Evolutionary conservation across 768 basidiomycete species (phyloP), one percentile per base, ranked within the genome.

Genomic region (Leccinum broughii): DNA sequence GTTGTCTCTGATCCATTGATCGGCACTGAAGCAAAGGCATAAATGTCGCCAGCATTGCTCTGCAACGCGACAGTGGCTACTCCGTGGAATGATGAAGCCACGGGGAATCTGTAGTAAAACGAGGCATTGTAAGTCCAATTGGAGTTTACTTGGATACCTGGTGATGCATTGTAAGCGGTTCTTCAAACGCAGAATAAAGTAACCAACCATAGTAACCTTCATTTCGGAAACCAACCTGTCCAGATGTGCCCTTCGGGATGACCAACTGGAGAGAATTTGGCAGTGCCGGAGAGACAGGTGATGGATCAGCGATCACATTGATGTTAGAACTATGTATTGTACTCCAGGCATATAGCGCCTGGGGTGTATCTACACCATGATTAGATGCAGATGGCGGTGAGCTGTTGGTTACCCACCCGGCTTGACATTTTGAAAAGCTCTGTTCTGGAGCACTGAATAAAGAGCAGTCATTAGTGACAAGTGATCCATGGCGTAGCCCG

Each of bases 381-480:
- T 68, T 20, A 56, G 54, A 14, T 26, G 15, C 26, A 22, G 13
- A 11, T 7, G 15, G 24, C 44, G 26, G 50, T 8, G 15, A 37
- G 17, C 56, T 2, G 24, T 35, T 34, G 3, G 14, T 28, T 10
- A 54, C 73, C 7, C 66, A 83, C 85, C 76, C 15, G 86, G 80
- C 4, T 80, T 77, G 35, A 87, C 84, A 61, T 83, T 77, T 65
- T 89, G 87, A 69, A 89, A 87, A 3, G 87, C 87, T 17, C 87
- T 77, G 65, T 89, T 89, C 68, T 84, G 86, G 3, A 88, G 76
- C 17, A 88, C 85, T 86, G 63, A 1, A 60, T 56, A 30, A 30
- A 8, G 41, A 46, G 24, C 0, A 13, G 53, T 60, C 3, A 26
- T 49, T 26, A 49, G 48, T 26, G 28, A 63, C 56, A 30, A 3